Conservation (phyloP, 2,329 filamentous ascomycete species). For the Exophiala xenobiotica region DNA sequence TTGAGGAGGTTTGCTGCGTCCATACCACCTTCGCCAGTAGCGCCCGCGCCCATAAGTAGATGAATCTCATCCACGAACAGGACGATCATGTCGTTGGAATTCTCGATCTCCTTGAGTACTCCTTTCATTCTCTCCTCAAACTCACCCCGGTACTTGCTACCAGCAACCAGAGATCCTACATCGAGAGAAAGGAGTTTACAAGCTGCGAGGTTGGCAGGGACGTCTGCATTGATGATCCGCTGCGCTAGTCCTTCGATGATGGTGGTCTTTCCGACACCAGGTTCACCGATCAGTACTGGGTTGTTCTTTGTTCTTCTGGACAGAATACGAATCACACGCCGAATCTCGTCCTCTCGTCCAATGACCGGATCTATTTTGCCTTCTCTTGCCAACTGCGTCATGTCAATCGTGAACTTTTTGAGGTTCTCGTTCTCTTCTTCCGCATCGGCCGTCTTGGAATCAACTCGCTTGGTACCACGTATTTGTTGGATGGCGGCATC, state of each 20-base stretch:
- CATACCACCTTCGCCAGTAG: slow-evolving; percentile 95
- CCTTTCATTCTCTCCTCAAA: slow-evolving; percentile 99
- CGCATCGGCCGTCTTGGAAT: slow-evolving; percentile 90
- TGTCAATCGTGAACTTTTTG: slow-evolving; percentile 97
- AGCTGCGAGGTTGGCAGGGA: slow-evolving; percentile 89
- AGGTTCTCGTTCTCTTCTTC: slow-evolving; percentile 93
- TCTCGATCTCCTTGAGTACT: slow-evolving; percentile 92
- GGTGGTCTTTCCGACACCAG: slow-evolving; percentile 97
- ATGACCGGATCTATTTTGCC: slow-evolving; percentile 97
- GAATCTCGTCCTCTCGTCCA: slow-evolving; percentile 85
- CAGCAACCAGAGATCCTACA: slow-evolving; percentile 90
- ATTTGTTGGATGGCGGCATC: slow-evolving; percentile 90
- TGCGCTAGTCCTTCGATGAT: slow-evolving; percentile 95
- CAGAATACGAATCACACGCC: slow-evolving; percentile 89
- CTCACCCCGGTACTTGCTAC: slow-evolving; percentile 97
- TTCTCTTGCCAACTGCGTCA: slow-evolving; percentile 93
- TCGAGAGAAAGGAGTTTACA: slow-evolving; percentile 95
- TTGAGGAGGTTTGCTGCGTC: slow-evolving; percentile 97
- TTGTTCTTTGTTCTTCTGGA: slow-evolving; percentile 97
- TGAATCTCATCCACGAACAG: slow-evolving; percentile 99
- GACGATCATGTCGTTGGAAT: slow-evolving; percentile 94
- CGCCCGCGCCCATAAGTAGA: slow-evolving; percentile 93
- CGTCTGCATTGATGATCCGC: slow-evolving; percentile 92
- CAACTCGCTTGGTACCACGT: slow-evolving; percentile 86
- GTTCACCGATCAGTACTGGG: slow-evolving; percentile 94